phyloP scores from a whole-genome alignment of 2,329 filamentous ascomycete species.

The Drechslerella dactyloides region DNA sequence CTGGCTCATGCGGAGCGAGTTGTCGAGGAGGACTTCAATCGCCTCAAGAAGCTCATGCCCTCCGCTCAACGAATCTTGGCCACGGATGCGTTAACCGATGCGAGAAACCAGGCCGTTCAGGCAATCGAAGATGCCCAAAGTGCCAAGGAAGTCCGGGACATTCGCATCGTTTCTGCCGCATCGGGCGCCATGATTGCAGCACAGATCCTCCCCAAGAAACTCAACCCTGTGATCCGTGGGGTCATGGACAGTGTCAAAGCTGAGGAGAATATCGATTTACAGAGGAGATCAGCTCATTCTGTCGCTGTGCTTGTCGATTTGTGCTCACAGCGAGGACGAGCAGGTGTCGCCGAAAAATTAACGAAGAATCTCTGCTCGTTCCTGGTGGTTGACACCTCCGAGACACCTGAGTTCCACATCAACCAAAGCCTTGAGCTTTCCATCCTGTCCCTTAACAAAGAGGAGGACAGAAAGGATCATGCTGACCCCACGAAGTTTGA shows the following conservation, averaged over 20 bases:
- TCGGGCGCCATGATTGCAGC: conserved; percentile 90
- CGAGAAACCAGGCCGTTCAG: conserved; percentile 70
- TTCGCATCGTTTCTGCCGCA: conserved; percentile 83
- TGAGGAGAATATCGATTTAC: conserved; percentile 88
- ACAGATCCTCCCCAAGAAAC: conserved; percentile 86
- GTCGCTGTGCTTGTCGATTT: conserved; percentile 85
- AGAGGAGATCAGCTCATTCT: conserved; percentile 82
- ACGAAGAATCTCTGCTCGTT: conserved; percentile 96
- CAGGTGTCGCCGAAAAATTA: conserved; percentile 90
- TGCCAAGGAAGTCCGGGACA: conserved; percentile 80
- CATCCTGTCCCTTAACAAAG: conserved; percentile 92
- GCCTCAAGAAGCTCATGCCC: conserved; percentile 84
- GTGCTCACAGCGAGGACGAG: conserved; percentile 79
- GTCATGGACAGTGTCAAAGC: conserved; percentile 98
- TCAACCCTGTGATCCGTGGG: conserved; percentile 87
- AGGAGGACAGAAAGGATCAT: conserved; percentile 93
- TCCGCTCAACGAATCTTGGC: conserved; percentile 87
- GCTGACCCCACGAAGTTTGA: conserved; percentile 89
- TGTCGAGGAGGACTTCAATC: conserved; percentile 82
- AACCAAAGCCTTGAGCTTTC: conserved; percentile 78
- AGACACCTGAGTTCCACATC: conserved; percentile 91
- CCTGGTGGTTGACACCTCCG: conserved; percentile 94
- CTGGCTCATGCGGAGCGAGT: conserved; percentile 87
- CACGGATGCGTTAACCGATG: conserved; percentile 77
- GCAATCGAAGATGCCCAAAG: conserved; percentile 80